Evolutionary conservation across 2,329 filamentous ascomycete species (phyloP), one percentile per base, ranked within the genome.

Genomic region (Claviceps africana): DNA sequence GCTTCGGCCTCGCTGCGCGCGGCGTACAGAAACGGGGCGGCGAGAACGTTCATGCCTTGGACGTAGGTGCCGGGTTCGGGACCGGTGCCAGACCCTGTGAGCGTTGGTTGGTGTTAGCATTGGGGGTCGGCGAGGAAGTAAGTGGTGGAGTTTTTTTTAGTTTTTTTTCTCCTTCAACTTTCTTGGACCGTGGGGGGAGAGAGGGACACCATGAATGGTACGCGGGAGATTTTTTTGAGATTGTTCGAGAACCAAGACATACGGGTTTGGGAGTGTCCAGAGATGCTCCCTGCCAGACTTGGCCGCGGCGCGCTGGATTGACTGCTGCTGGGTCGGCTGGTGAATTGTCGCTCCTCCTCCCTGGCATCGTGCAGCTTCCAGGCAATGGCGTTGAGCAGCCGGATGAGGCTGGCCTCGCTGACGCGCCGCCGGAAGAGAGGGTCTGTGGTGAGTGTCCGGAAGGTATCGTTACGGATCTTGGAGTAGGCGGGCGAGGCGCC

Each of bases 381-480:
- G 35, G 91, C 91, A 45, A 95, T 82, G 25, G 93, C 93, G 65
- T 98, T 98, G 54, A 98, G 79, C 4, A 98, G 78, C 13, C 93
- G 86, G 55, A 95, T 97, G 43, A 98, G 72, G 66, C 87, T 95
- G 55, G 94, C 94, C 68, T 98, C 93, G 53, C 88, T 95, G 54
- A 98, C 93, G 53, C 91, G 85, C 33, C 93, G 83, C 56, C 93
- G 87, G 74, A 97, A 98, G 37, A 98, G 80, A n/a, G 91, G 90
- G 63, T 98, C 93, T 50, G 91, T 96, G 33, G 93, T 93, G 51
- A 98, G 76, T 0, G 93, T 98, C 60, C 93, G 88, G 67, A 97
- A 97, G 42, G 93, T 96, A 67, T 98, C 93, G 69, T 98, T 96
- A 65, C 90, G 87, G 64, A 98, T 98, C 72, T 98, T 98, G 62